Evolutionary conservation across 73 alveolate species (phyloP).

Genomic region (Paramecium primaurelia): DNA sequence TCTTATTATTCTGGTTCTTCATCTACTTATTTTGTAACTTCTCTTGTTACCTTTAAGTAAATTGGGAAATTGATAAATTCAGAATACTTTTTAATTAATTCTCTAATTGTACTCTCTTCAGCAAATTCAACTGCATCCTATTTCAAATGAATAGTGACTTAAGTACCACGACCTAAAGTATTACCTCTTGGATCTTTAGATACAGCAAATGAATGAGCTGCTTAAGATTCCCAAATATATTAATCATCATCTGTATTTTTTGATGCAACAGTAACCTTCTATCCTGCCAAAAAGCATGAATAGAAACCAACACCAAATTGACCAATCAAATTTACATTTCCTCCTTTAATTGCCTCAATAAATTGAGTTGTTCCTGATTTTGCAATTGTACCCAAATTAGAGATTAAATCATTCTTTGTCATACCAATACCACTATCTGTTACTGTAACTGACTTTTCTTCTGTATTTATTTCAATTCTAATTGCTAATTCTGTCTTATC

Average conservation of each 20-base stretch:
- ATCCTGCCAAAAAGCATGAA: slow-evolving; percentile 97
- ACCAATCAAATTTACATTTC: slow-evolving; percentile 94
- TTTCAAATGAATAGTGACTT: slow-evolving; percentile 95
- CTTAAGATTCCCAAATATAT: slow-evolving; percentile 96
- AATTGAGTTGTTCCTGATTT: slow-evolving; percentile 99
- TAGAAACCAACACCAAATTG: slow-evolving; percentile 99
- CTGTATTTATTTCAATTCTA: slow-evolving; percentile 92
- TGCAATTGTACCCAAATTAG: slow-evolving; percentile 98
- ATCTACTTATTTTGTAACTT: slow-evolving; percentile 86
- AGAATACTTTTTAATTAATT: slow-evolving; percentile 94
- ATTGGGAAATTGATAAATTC: slow-evolving; percentile 99
- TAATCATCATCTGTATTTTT: slow-evolving; percentile 95
- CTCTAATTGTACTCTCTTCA: slow-evolving; percentile 91
- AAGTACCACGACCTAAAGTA: slow-evolving; percentile 98
- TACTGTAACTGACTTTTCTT: slow-evolving; percentile 90
- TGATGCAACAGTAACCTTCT: slow-evolving; percentile 97
- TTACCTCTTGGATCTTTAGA: slow-evolving; percentile 98
- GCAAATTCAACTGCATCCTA: slow-evolving; percentile 98
- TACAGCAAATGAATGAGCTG: slow-evolving; percentile 96
- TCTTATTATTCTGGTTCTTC: slow-evolving; percentile 58
- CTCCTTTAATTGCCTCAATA: slow-evolving; percentile 95
- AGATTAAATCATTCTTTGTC: slow-evolving; percentile 97
- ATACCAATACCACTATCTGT: slow-evolving; percentile 99
- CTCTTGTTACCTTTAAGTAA: slow-evolving; percentile 89
- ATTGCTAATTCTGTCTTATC: slow-evolving; percentile 87